A percentile compares a stretch with the other conserved stretches of the same genome.
Conservation (phyloP, 2,329 filamentous ascomycete genomes). For the Alternaria brassicae region DNA sequence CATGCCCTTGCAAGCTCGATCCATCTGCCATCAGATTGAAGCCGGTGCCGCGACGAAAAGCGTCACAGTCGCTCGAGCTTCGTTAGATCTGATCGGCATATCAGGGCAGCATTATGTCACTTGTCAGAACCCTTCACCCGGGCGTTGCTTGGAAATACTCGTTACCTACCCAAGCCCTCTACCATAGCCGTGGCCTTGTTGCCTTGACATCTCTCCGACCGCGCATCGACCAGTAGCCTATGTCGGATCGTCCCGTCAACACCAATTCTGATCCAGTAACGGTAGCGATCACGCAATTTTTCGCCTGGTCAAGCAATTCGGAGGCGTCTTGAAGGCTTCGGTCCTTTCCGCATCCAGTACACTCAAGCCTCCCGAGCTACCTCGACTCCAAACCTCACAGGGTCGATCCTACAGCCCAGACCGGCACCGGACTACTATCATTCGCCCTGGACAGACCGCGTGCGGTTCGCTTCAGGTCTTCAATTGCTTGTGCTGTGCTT, state of each 20-base stretch:
- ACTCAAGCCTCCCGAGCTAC: conserved; percentile 8
- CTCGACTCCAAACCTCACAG: conserved; percentile 19
- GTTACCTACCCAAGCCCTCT: not conserved
- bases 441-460: conserved; percentile 2
- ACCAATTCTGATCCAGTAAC: conserved; percentile 3
- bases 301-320: conserved; percentile 33
- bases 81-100: conserved; percentile 18
- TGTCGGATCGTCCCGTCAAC: not conserved
- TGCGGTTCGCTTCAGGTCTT: conserved; percentile 11
- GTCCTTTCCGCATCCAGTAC: conserved; percentile 21
- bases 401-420: conserved; percentile 4
- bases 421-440: not conserved
- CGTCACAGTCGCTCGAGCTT: conserved; percentile 15
- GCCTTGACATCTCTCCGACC: conserved; percentile 9
- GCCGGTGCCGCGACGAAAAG: conserved; percentile 24
- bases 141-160: conserved; percentile 12
- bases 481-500: conserved; percentile 12
- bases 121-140: conserved; percentile 19
- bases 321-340: conserved; percentile 27
- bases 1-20: conserved; percentile 30
- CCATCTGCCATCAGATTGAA: conserved; percentile 22
- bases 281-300: conserved; percentile 37
- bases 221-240: conserved; percentile 4
- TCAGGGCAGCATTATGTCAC: conserved; percentile 36
- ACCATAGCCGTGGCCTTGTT: conserved; percentile 1